Evolutionary conservation across 768 basidiomycete species (phyloP).

Genomic region (Kwoniella botswanensis): DNA sequence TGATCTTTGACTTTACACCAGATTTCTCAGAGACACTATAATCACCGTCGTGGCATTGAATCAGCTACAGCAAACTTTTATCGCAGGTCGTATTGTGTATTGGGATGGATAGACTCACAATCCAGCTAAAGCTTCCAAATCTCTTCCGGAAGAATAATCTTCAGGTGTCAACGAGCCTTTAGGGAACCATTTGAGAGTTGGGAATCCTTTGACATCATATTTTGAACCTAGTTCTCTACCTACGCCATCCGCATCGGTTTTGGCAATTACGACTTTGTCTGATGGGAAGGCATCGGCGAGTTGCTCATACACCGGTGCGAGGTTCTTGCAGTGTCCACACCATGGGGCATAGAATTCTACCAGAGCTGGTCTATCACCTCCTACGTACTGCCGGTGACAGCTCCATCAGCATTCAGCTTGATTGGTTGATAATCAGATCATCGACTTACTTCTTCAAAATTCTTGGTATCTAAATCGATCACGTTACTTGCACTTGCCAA

Average conservation of each 20-base stretch:
- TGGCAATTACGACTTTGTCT: slow-evolving; percentile 84
- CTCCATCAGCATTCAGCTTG: not conserved
- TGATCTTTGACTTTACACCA: slow-evolving; percentile 84
- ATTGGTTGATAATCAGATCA: not conserved
- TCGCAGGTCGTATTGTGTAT: too few species aligned
- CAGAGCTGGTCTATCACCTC: slow-evolving; percentile 78
- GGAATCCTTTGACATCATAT: slow-evolving; percentile 81
- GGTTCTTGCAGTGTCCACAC: slow-evolving; percentile 57
- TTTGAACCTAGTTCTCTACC: slow-evolving; percentile 75
- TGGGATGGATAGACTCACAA: slow-evolving; percentile 65
- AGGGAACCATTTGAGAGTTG: slow-evolving; percentile 91
- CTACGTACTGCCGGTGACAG: slow-evolving; percentile 61
- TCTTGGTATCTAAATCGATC: slow-evolving; percentile 72
- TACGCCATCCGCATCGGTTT: slow-evolving; percentile 88
- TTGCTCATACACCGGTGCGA: slow-evolving; percentile 85
- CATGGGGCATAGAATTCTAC: slow-evolving; percentile 70
- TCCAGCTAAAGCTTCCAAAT: slow-evolving; percentile 73
- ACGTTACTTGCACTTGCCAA: slow-evolving; percentile 70
- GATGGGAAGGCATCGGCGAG: slow-evolving; percentile 80
- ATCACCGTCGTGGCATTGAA: not conserved
- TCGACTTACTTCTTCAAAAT: slow-evolving; percentile 68
- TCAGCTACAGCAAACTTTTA: too few species aligned
- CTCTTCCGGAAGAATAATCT: slow-evolving; percentile 77
- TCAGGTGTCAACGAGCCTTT: slow-evolving; percentile 67
- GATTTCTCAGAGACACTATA: slow-evolving; percentile 75